Percentiles rank a stretch among this genome's conserved stretches.
Evolutionary conservation across 192 early-diverging fungal species (phyloP).

Genomic region (Rhizophlyctis rosea): DNA sequence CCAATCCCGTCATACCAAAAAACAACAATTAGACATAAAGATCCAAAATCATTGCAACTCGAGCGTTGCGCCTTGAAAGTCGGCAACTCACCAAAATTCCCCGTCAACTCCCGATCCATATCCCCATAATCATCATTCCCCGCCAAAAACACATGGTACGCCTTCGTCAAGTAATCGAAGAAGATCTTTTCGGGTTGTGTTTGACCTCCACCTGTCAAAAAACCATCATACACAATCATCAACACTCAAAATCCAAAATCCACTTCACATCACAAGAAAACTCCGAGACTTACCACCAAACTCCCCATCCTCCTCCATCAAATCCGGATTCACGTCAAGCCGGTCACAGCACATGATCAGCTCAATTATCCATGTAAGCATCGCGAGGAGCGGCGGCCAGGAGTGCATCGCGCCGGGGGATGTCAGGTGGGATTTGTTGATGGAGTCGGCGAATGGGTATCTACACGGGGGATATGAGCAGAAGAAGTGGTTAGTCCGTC

Average conservation of each 20-base stretch:
- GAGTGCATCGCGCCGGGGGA: conserved; percentile 68
- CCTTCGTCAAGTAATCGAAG: conserved; percentile 63
- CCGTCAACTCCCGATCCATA: conserved; percentile 54
- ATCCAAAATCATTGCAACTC: no score
- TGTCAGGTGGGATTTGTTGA: conserved; percentile 67
- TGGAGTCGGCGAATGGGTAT: conserved; percentile 59
- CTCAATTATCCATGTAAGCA: conserved; percentile 76
- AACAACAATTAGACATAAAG: no score
- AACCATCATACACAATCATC: no score
- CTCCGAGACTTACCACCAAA: no score
- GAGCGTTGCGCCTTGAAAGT: no score
- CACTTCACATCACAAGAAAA: no score
- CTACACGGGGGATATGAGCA: conserved; percentile 16
- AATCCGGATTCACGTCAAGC: no score
- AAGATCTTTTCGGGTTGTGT: conserved; percentile 64
- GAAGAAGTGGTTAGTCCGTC: background rate
- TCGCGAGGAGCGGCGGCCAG: conserved; percentile 66
- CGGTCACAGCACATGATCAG: conserved; percentile 42
- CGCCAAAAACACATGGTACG: conserved; percentile 64
- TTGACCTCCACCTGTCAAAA: no score
- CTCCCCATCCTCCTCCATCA: no score
- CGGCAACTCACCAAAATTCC: conserved; percentile 46
- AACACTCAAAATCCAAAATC: no score
- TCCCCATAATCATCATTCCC: conserved; percentile 63
- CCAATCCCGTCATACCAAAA: background rate